A percentile compares a stretch with the other conserved stretches of the same genome.
These are phyloP conservation scores for Termitomyces bulborhizus DNA, from an alignment of 768 basidiomycete species.

Conservation along the genomic window DNA sequence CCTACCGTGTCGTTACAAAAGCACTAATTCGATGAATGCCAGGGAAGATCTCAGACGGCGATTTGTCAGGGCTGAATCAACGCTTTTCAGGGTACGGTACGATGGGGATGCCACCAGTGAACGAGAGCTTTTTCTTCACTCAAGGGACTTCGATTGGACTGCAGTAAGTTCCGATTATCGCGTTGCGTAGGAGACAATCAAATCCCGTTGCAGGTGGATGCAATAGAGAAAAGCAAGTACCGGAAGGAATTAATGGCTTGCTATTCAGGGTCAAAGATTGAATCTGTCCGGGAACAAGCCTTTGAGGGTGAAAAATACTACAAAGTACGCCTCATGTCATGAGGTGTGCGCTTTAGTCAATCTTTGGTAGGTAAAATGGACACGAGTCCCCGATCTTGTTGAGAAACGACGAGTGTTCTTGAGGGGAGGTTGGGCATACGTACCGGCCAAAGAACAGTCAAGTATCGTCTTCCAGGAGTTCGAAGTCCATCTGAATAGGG, in stretches of 20 bases:
- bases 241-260: conserved; percentile 42
- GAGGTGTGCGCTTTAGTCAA: neutral
- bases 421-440: conserved; percentile 81
- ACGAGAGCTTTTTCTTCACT: conserved; percentile 56
- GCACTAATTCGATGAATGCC: conserved; percentile 1
- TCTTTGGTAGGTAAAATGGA: conserved; percentile 81
- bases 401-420: conserved; percentile 76
- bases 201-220: conserved; percentile 35
- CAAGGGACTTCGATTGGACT: conserved; percentile 60
- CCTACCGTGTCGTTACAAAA: neutral
- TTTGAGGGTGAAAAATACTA: conserved; percentile 59
- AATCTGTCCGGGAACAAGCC: conserved; percentile 22
- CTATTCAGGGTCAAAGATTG: conserved; percentile 31
- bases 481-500: conserved; percentile 59
- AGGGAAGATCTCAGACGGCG: conserved; percentile 88
- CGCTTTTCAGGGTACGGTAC: conserved; percentile 79
- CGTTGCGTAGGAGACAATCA: neutral
- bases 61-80: conserved; percentile 85
- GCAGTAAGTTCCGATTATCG: conserved; percentile 31
- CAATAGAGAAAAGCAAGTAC: conserved; percentile 47
- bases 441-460: conserved; percentile 68
- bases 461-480: conserved; percentile 89
- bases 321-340: conserved; percentile 46
- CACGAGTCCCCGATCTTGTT: conserved; percentile 88
- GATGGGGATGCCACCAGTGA: conserved; percentile 57